A percentile compares a stretch with the other conserved stretches of the same genome.
phyloP scores from a whole-genome alignment of 108 stramenopile genomes.

The Craspedostauros australis region DNA sequence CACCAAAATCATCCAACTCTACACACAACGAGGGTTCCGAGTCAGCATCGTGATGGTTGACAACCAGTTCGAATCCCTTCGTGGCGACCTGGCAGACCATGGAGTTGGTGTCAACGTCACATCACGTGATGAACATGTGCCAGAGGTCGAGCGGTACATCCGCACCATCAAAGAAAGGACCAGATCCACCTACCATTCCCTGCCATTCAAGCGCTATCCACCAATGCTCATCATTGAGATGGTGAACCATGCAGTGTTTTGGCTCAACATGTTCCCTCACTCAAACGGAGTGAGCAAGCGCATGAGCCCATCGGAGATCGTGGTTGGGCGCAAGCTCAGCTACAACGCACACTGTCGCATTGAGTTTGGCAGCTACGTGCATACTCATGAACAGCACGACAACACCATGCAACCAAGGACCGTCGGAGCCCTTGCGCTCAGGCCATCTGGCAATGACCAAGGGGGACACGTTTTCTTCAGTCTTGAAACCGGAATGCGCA shows the following conservation, averaged over 20 bases:
- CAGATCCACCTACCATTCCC: conserved; percentile 5
- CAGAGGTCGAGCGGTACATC: conserved; percentile 20
- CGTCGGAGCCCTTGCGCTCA: conserved; percentile 15
- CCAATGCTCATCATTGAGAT: conserved; percentile 14
- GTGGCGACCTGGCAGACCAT: not conserved
- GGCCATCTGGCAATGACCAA: conserved; percentile 35
- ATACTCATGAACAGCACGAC: conserved; percentile 28
- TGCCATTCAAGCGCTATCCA: conserved; percentile 18
- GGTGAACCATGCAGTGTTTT: conserved; percentile 8
- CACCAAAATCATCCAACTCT: not conserved
- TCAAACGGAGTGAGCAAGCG: conserved; percentile 5
- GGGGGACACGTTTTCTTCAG: conserved; percentile 27
- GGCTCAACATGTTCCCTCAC: conserved; percentile 11
- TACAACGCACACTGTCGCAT: conserved; percentile 15
- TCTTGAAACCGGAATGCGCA: conserved; percentile 14
- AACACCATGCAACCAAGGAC: conserved; percentile 17
- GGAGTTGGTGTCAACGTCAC: not conserved
- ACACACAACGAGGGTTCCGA: conserved; percentile 19
- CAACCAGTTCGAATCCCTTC: conserved; percentile 21
- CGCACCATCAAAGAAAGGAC: conserved; percentile 27
- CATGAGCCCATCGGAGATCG: conserved; percentile 17
- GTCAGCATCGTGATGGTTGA: conserved; percentile 11
- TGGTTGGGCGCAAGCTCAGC: not conserved
- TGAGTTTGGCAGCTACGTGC: conserved; percentile 28
- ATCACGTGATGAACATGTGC: conserved; percentile 20